Percentiles rank a stretch among this genome's conserved stretches.
Evolutionary conservation across 2,329 filamentous ascomycete species (phyloP).

Genomic region (Zarea fungicola): DNA sequence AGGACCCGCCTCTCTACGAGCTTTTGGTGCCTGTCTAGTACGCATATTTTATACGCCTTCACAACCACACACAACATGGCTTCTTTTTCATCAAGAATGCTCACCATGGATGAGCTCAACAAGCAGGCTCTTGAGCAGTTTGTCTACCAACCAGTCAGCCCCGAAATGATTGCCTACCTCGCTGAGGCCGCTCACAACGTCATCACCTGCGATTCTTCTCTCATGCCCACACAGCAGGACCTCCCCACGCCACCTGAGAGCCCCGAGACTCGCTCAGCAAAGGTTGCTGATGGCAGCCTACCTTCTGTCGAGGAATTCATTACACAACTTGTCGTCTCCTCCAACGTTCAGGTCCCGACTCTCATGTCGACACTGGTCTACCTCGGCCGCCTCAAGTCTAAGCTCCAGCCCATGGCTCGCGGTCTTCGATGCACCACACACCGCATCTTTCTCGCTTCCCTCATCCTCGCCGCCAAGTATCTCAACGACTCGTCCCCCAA

Average conservation of each 20-base stretch:
- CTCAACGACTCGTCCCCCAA: slow-evolving; percentile 97
- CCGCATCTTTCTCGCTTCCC: slow-evolving; percentile 88
- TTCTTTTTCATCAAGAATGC: slow-evolving; percentile 31
- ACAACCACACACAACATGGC: slow-evolving; percentile 36
- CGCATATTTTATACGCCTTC: slow-evolving; percentile 1
- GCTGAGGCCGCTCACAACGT: slow-evolving; percentile 69
- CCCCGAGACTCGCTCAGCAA: slow-evolving; percentile 34
- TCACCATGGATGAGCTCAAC: slow-evolving; percentile 56
- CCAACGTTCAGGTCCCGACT: slow-evolving; percentile 94
- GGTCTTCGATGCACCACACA: slow-evolving; percentile 95
- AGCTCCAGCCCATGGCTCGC: slow-evolving; percentile 89
- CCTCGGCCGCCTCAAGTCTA: slow-evolving; percentile 74
- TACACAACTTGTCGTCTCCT: slow-evolving; percentile 80
- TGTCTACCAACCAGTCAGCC: slow-evolving; percentile 69
- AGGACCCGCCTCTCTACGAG: neutral
- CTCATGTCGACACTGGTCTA: slow-evolving; percentile 97
- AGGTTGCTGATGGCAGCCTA: slow-evolving; percentile 49
- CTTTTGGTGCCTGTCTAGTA: neutral
- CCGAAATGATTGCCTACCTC: slow-evolving; percentile 73
- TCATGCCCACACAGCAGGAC: slow-evolving; percentile 43
- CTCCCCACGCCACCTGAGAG: slow-evolving; percentile 48
- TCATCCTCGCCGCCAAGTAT: slow-evolving; percentile 90
- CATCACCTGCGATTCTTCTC: slow-evolving; percentile 68
- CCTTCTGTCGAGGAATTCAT: slow-evolving; percentile 90
- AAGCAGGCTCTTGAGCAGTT: slow-evolving; percentile 73